Base-by-base conservation (phyloP, 2,329 filamentous ascomycete species). In the Botrytis squamosa region DNA sequence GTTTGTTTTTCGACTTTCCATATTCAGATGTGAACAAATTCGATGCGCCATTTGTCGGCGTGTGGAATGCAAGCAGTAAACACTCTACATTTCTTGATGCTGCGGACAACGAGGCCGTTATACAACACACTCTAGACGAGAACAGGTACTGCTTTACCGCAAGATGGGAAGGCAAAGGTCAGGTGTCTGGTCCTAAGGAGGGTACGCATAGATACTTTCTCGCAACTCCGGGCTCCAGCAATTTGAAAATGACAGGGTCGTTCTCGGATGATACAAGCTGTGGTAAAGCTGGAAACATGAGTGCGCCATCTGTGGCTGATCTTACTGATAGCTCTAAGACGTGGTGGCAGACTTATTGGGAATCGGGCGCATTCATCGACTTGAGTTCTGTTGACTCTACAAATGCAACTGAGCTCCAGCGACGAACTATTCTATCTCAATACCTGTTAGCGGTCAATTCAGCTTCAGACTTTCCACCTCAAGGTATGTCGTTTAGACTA, bases 401-500 rank as follows among this genome's bases (percentile, higher is more conserved):
- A 0, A 82, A 83, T 18, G 83, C 84, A 6, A 81, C 81, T 2
- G 84, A 85, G 71, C 75, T 85, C 5, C 84, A 85, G 76, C 81
- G 84, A n/a, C 82, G 84, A 29, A 84, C 84, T 38, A 77, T 85
- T 2, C 75, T 83, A 10, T 85, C 84, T 8, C 84, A 85, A 72
- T 85, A 85, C 38, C 82, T 84, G 18, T 79, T 85, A 2, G 82
- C 83, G 0, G 82, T 85, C 4, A 85, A 85, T 55, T 82, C 81
- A 14, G 84, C 84, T 6, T 46, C 63, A 7, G 78, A 83, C 25
- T 81, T 83, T 0, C 70, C 79, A 7, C 83, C 84, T 0, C 84
- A 85, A 75, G 57, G 68, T 70, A 70, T 46, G 68, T 22, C 40
- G 8, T 5, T 20, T 22, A 10, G 9, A 29, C 14, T 1, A 38